These are phyloP conservation scores for Ligustrum vulgare DNA, from an alignment of 257 asterid genomes.

Conservation along the genomic window DNA sequence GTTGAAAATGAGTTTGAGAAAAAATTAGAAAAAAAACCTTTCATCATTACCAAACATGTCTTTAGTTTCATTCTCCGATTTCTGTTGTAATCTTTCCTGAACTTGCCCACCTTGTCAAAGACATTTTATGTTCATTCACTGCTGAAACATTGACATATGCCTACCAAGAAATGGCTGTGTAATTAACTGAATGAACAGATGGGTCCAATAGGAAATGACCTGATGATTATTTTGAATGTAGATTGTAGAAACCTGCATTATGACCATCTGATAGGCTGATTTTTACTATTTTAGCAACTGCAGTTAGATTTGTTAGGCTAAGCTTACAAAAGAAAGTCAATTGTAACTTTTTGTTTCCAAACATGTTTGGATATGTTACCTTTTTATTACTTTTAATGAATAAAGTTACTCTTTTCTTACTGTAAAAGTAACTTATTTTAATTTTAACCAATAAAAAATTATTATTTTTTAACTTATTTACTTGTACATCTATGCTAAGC, in stretches of 20 bases:
- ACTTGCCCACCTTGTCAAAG: conserved; percentile 7
- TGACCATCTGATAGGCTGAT: not conserved
- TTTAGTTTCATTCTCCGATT: not conserved
- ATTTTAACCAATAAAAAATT: not conserved
- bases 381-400: not conserved
- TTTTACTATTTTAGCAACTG: not conserved
- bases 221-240: not conserved
- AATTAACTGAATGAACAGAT: conserved; percentile 4
- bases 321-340: not conserved
- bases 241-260: not conserved
- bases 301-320: not conserved
- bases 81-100: not conserved
- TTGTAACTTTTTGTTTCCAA: not conserved
- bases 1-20: no score
- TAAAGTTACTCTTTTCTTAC: not conserved
- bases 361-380: not conserved
- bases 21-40: no score
- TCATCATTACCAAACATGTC: no score
- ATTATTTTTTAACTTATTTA: not conserved
- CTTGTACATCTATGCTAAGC: not conserved
- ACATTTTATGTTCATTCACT: not conserved
- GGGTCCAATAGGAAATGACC: not conserved
- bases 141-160: not conserved
- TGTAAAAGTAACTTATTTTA: not conserved
- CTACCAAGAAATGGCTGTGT: not conserved